Evolutionary conservation across 2,329 filamentous ascomycete genomes (phyloP), one percentile per base, ranked within the genome.

Genomic region (Penicillium nordicum): DNA sequence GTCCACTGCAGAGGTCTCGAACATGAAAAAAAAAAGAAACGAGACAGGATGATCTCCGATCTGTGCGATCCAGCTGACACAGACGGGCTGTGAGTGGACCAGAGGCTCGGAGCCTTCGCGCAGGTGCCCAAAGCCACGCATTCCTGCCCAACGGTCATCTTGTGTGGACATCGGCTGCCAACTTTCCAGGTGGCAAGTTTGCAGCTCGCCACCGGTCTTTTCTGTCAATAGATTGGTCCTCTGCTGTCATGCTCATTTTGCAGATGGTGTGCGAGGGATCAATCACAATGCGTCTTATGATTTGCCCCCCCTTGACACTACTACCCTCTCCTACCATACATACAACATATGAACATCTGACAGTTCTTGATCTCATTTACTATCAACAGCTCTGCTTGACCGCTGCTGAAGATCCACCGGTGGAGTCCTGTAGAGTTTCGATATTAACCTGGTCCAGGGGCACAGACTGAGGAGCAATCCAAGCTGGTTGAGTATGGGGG

Each of bases 91-190:
- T 60, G 62, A 64, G 62, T 62, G 59, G 53, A 41, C 42, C 25
- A 44, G 56, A 53, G 54, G 40, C 40, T 51, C 36, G 40, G 58
- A 58, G 43, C 23, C 52, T 50, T 53, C 55, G 53, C 55, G 50
- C 58, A 45, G 57, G 50, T 73, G 71, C 71, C 72, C 70, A 72
- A 74, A 63, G 55, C 64, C 67, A 72, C 68, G 68, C 70, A 74
- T 74, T 69, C 60, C 62, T 72, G 71, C 72, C 72, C 72, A 74
- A 74, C 70, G 59, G 44, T 25, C 57, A 55, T 55, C 43, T 54
- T 54, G 55, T 45, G 48, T 55, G 53, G 48, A 41, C 29, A 52
- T 46, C 48, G 25, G 49, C 50, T 32, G 47, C 37, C 55, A 49
- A 18, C 38, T 55, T 53, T 38, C 10, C 32, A 38, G 45, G 64